Conservation (phyloP, 345 rosid species). For the Arabidopsis thaliana region DNA sequence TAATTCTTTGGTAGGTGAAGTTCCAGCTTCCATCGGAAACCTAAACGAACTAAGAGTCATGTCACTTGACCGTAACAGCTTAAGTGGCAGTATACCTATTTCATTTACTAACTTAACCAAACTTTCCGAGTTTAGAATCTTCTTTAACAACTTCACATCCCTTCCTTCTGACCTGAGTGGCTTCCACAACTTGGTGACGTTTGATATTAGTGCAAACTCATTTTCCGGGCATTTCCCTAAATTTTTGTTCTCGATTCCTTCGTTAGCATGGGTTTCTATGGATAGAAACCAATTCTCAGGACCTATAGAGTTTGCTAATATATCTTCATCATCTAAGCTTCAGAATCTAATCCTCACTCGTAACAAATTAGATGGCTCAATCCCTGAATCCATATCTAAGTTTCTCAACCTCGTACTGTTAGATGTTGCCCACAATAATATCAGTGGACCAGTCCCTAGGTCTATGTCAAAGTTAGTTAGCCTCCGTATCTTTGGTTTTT, state of each 20-base stretch:
- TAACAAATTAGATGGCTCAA: slow-evolving; percentile 14
- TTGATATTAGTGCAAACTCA: background rate
- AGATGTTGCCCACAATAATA: background rate
- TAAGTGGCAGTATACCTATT: background rate
- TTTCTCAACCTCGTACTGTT: rapidly evolving
- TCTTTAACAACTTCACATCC: background rate
- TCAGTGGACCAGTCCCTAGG: slow-evolving; percentile 9
- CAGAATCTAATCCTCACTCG: rapidly evolving
- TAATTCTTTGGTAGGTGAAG: slow-evolving; percentile 15
- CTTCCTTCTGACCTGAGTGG: slow-evolving; percentile 21
- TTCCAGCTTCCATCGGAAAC: background rate
- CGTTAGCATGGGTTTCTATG: rapidly evolving
- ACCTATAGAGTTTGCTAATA: slow-evolving; percentile 1
- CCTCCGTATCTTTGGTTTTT: background rate
- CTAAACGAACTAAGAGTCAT: background rate
- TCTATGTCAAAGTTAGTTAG: slow-evolving; percentile 14
- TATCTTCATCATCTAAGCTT: background rate
- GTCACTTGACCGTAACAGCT: background rate
- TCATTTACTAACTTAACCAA: background rate
- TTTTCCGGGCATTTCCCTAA: background rate
- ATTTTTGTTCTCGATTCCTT: background rate
- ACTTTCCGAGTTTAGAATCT: background rate
- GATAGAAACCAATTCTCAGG: slow-evolving; percentile 2
- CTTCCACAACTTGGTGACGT: background rate
- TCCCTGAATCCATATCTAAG: slow-evolving; percentile 3